Conservation (phyloP, 1,139 yeast species). For the Pichia sorboxylosa region DNA sequence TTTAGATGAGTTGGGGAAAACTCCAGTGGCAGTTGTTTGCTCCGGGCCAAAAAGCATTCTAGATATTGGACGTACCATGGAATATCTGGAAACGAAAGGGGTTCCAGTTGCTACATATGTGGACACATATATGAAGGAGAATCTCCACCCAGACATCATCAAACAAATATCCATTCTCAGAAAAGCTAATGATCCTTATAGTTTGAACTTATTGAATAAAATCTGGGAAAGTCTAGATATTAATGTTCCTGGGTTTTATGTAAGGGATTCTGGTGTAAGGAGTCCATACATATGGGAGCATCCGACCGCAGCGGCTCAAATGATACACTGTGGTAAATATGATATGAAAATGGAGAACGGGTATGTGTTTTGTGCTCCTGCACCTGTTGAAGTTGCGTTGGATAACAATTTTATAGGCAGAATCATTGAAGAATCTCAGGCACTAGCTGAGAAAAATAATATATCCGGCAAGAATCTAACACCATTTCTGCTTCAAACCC, state of each 20-base stretch:
- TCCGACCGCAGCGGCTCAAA: slow-evolving; percentile 48
- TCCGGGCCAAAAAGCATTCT: slow-evolving; percentile 85
- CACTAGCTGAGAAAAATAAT: slow-evolving; percentile 41
- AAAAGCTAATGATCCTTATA: slow-evolving; percentile 1
- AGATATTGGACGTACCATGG: slow-evolving; percentile 74
- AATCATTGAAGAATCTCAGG: slow-evolving; percentile 48
- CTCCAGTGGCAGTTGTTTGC: slow-evolving; percentile 81
- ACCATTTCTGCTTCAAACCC: slow-evolving; percentile 59
- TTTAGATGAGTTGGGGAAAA: slow-evolving; percentile 69
- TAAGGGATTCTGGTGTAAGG: slow-evolving; percentile 60
- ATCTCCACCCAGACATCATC: slow-evolving; percentile 11
- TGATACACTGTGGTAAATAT: slow-evolving; percentile 42
- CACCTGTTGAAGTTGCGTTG: slow-evolving; percentile 55
- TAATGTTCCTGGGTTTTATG: slow-evolving; percentile 78
- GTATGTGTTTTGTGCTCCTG: slow-evolving; percentile 70
- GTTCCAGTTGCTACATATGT: slow-evolving; percentile 36
- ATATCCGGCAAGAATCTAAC: slow-evolving; percentile 66
- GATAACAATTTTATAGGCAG: slow-evolving; percentile 39
- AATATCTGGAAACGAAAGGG: slow-evolving; percentile 82
- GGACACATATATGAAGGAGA: slow-evolving; percentile 20
- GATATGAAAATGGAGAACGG: slow-evolving; percentile 51
- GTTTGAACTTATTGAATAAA: slow-evolving; percentile 2
- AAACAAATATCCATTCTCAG: neutral
- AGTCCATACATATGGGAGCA: slow-evolving; percentile 56
- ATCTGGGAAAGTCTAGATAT: slow-evolving; percentile 6